Percentiles rank a stretch among this genome's conserved stretches.
These are phyloP conservation scores for Neonectria faginata DNA, from an alignment of 2,329 filamentous ascomycete species.

Conservation along the genomic window DNA sequence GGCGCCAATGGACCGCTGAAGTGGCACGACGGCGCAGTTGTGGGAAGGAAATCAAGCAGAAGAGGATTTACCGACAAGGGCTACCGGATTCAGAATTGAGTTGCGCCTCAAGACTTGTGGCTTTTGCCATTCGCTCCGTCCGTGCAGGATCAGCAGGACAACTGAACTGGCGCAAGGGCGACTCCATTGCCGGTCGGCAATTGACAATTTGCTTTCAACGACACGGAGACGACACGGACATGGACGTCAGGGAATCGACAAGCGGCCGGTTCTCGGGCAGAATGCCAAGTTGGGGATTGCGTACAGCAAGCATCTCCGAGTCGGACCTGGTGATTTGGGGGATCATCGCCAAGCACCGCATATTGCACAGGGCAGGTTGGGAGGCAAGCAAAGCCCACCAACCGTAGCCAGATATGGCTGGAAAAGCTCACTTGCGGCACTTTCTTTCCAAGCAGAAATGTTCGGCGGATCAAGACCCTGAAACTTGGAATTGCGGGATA, in stretches of 20 bases:
- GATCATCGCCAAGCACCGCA: slow-evolving; percentile 1
- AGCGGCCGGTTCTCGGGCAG: slow-evolving; percentile 10
- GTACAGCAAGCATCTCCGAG: neutral
- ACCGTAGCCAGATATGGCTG: neutral
- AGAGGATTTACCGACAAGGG: slow-evolving; percentile 9
- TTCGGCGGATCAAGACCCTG: slow-evolving; percentile 3
- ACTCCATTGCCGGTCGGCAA: slow-evolving; percentile 4
- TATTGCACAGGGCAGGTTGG: neutral
- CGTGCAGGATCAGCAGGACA: slow-evolving; percentile 16
- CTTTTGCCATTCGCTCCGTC: slow-evolving; percentile 15
- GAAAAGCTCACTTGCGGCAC: neutral
- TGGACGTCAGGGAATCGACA: neutral
- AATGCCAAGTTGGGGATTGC: slow-evolving; percentile 7
- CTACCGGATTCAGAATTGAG: slow-evolving; percentile 25
- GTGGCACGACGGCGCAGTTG: slow-evolving; percentile 11
- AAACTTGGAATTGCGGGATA: neutral
- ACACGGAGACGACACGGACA: neutral
- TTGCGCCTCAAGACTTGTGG: slow-evolving; percentile 19
- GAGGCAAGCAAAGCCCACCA: neutral
- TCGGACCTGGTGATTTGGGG: neutral
- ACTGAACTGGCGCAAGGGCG: slow-evolving; percentile 9
- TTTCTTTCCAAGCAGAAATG: neutral
- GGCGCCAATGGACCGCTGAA: slow-evolving; percentile 10
- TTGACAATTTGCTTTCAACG: neutral
- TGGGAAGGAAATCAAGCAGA: neutral